Conservation (phyloP, 2,329 filamentous ascomycete species). For the Phoma sp. region DNA sequence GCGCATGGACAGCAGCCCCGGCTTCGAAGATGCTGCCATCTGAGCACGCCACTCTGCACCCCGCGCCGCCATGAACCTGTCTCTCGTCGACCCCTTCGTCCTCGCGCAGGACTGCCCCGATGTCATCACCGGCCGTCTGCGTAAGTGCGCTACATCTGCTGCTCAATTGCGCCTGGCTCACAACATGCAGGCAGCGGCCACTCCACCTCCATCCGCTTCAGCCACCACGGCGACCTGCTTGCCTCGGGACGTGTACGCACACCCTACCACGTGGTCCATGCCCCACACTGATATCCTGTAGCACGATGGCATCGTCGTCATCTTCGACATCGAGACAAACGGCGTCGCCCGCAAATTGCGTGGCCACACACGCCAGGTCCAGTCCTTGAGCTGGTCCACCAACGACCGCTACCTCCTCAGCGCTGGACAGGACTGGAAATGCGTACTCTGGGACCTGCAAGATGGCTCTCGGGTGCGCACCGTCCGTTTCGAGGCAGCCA, state of each 20-base stretch:
- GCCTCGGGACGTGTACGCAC: slow-evolving; percentile 80
- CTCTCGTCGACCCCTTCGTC: slow-evolving; percentile 73
- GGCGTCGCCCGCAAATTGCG: slow-evolving; percentile 92
- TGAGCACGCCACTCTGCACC: slow-evolving; percentile 22
- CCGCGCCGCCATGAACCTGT: slow-evolving; percentile 67
- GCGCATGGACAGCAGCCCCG: slow-evolving; percentile 17
- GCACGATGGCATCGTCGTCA: slow-evolving; percentile 88
- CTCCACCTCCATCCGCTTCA: slow-evolving; percentile 79
- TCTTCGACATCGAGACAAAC: slow-evolving; percentile 98
- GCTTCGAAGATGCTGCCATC: slow-evolving; percentile 29
- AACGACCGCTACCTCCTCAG: slow-evolving; percentile 91
- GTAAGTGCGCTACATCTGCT: slow-evolving; percentile 54
- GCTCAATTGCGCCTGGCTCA: slow-evolving; percentile 16
- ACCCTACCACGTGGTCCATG: background rate
- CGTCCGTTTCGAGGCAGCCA: slow-evolving; percentile 88
- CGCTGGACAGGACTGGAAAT: slow-evolving; percentile 95
- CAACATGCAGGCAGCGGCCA: slow-evolving; percentile 62
- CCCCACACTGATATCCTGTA: slow-evolving; percentile 36
- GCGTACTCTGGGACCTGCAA: slow-evolving; percentile 90
- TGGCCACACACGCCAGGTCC: slow-evolving; percentile 91
- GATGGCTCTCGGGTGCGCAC: slow-evolving; percentile 76
- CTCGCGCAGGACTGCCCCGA: slow-evolving; percentile 87
- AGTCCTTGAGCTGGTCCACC: slow-evolving; percentile 92
- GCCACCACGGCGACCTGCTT: slow-evolving; percentile 90
- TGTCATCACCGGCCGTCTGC: slow-evolving; percentile 84